phyloP scores from a whole-genome alignment of 2,329 filamentous ascomycete species.

The Exophiala bonariae region DNA sequence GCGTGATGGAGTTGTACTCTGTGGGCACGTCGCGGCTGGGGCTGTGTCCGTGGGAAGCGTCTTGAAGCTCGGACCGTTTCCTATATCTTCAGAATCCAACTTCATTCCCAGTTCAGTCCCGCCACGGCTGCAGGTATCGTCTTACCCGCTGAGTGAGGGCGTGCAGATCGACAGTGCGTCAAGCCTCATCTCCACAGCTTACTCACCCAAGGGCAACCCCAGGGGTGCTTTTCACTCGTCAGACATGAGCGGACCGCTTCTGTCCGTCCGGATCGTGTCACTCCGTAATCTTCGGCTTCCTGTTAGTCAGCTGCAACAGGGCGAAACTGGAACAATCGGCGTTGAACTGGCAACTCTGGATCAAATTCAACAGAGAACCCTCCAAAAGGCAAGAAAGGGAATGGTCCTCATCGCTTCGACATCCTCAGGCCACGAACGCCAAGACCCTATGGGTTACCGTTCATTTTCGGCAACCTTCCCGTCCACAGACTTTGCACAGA shows the following conservation, averaged over 20 bases:
- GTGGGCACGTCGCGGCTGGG: conserved; percentile 80
- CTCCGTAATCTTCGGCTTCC: conserved; percentile 85
- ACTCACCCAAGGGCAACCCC: too few relatives aligned
- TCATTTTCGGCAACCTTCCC: conserved; percentile 62
- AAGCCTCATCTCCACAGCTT: too few relatives aligned
- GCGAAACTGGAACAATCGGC: conserved; percentile 88
- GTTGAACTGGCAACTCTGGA: conserved; percentile 16
- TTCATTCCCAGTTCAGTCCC: not conserved
- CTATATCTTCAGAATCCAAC: conserved; percentile 29
- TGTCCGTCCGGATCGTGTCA: conserved; percentile 71
- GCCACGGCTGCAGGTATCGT: too few relatives aligned
- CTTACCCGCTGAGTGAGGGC: too few relatives aligned
- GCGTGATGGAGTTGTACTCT: conserved; percentile 70
- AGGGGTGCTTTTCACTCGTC: too few relatives aligned
- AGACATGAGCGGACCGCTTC: too few relatives aligned
- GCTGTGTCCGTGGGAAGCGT: conserved; percentile 74
- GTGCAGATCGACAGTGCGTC: too few relatives aligned
- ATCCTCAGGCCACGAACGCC: not conserved
- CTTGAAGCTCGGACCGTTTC: conserved; percentile 76
- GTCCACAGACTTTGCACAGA: conserved; percentile 52
- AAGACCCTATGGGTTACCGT: conserved; percentile 8
- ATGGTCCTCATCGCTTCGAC: conserved; percentile 23
- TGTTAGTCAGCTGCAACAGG: conserved; percentile 70
- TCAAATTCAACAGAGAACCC: not conserved
- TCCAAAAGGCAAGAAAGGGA: conserved; percentile 27